Evolutionary conservation across 306 rosid species (phyloP), one percentile per base, ranked within the genome.

Genomic region (Inga laurina): DNA sequence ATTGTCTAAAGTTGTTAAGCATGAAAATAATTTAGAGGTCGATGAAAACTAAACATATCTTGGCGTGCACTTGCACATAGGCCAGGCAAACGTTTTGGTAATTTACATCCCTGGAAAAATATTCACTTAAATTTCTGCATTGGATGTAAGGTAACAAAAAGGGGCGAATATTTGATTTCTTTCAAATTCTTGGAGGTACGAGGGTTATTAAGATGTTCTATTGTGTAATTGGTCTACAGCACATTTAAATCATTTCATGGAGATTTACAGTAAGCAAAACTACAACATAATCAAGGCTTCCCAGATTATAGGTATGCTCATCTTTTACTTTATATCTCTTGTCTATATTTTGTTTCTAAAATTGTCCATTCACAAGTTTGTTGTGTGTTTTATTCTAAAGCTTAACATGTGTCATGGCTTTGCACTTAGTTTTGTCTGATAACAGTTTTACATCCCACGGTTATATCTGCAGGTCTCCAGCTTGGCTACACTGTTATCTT

Each of bases 401-500:
- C 32, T 66, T 34, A 52, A 27, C 19, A 34, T 46, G 51, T 83
- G 52, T 83, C 82, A 59, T 59, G 43, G 74, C 62, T 78, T n/a
- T 83, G 27, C 67, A 14, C 74, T 3, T 77, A 48, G 79, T 70
- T 37, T 83, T 59, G 51, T 86, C 72, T 70, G 61, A 81, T 78
- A 35, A 78, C 48, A 81, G 56, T 62, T 81, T 81, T 45, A 56
- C 77, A 59, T 43, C 64, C 27, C 67, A 56, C 30, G 81, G 62
- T 83, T 64, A 56, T 76, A 48, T 75, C 75, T 81, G 75, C 94
- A 94, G 99, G 98, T 86, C 86, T 94, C 75, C 97, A 96, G 94
- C 98, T 96, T 80, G 93, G 97, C 83, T 96, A 96, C 85, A 96
- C 98, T 22, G 91, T 92, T 75, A 22, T 96, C 86, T 96, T 96